phyloP scores from a whole-genome alignment of 768 basidiomycete genomes.

The Lentinula aciculospora region DNA sequence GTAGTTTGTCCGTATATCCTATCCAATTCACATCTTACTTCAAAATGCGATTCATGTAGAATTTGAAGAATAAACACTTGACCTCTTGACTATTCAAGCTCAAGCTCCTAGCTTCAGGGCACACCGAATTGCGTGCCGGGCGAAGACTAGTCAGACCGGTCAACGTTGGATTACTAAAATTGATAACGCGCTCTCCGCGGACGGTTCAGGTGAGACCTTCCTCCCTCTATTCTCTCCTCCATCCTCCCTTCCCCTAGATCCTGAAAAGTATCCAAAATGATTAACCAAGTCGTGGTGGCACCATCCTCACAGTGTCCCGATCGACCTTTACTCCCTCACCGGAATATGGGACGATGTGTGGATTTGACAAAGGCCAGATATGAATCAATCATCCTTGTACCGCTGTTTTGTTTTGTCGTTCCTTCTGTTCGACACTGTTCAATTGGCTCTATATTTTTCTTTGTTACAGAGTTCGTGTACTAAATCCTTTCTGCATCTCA shows the following conservation, averaged over 20 bases:
- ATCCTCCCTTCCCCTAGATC: background rate
- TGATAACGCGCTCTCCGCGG: no score
- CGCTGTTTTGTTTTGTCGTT: background rate
- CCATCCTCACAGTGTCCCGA: constrained; percentile 29
- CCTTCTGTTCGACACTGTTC: background rate
- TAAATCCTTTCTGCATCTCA: no score
- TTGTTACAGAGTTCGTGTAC: no score
- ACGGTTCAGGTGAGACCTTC: no score
- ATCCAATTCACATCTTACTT: background rate
- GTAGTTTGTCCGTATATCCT: background rate
- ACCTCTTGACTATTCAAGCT: no score
- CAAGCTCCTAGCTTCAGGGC: no score
- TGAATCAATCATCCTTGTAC: constrained; percentile 34
- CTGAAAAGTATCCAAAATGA: constrained; percentile 32
- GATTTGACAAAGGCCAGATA: constrained; percentile 86
- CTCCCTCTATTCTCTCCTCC: background rate
- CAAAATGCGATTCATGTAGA: no score
- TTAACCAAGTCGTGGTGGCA: constrained; percentile 69
- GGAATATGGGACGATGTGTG: constrained; percentile 30
- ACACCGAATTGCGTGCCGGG: no score
- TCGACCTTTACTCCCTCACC: constrained; percentile 13
- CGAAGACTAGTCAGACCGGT: no score
- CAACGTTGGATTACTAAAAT: no score
- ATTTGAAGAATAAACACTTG: no score
- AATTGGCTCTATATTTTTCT: no score